A percentile compares a stretch with the other conserved stretches of the same genome.
phyloP scores from a whole-genome alignment of 1,139 yeast species.

The Debaryomycetaceae sp. region DNA sequence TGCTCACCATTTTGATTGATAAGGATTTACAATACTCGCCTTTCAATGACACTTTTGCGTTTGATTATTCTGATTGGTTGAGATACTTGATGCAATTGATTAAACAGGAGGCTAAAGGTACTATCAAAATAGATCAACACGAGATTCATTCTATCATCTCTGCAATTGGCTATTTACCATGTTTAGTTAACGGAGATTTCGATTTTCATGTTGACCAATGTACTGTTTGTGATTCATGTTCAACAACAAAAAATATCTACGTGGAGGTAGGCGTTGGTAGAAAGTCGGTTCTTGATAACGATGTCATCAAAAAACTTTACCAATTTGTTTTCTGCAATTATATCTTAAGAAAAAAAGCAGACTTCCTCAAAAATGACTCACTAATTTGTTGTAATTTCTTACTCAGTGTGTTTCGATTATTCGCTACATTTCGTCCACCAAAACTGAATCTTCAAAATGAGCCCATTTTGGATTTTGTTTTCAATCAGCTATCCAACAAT shows the following conservation, averaged over 20 bases:
- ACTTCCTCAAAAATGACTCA: conserved; percentile 14
- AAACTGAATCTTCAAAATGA: conserved; percentile 15
- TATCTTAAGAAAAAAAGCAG: conserved; percentile 9
- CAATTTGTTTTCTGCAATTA: conserved; percentile 20
- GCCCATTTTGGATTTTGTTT: conserved; percentile 19
- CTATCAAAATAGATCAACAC: conserved; percentile 8
- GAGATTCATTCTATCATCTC: conserved; percentile 29
- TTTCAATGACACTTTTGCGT: not conserved
- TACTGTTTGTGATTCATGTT: conserved; percentile 33
- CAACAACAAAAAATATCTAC: conserved; percentile 20
- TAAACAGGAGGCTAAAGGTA: conserved; percentile 2
- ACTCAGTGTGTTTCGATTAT: conserved; percentile 43
- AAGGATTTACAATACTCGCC: not conserved
- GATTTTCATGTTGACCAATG: conserved; percentile 33
- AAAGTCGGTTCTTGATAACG: conserved; percentile 18
- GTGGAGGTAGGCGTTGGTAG: conserved; percentile 18
- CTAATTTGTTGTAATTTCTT: conserved; percentile 42
- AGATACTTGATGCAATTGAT: conserved; percentile 11
- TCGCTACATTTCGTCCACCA: conserved; percentile 49
- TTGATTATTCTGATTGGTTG: conserved; percentile 22
- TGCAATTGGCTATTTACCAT: conserved; percentile 43
- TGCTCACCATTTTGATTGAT: conserved; percentile 7
- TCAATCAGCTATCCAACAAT: conserved; percentile 19
- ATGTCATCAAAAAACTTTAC: conserved; percentile 20
- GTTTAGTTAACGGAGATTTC: conserved; percentile 33